Evolutionary conservation across 1,284 basidiomycete genomes (phyloP).

Genomic region (Rhodotorula sp.): DNA sequence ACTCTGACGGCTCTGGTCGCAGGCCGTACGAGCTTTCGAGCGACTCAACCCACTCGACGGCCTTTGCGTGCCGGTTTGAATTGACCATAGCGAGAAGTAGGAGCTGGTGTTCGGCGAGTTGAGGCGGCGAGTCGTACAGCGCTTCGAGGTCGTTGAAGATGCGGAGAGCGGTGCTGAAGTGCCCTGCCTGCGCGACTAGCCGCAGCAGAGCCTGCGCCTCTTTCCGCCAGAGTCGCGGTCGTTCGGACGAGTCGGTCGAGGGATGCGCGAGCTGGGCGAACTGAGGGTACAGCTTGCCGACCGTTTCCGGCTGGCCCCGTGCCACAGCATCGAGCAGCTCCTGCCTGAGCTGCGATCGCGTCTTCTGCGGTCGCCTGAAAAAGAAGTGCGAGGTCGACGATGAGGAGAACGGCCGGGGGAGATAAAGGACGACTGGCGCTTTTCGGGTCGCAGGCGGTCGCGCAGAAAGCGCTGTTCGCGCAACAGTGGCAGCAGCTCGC

Average conservation of each 20-base stretch:
- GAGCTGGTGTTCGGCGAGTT: constrained; percentile 29
- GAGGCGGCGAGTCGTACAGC: constrained; percentile 8
- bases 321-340: constrained; percentile 18
- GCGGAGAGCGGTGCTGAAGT: constrained; percentile 15
- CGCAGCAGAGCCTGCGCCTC: constrained; percentile 26
- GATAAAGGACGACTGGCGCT: not conserved
- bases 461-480: not conserved
- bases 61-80: constrained; percentile 9
- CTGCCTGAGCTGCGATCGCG: constrained; percentile 13
- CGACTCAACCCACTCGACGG: constrained; percentile 29
- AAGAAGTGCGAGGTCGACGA: constrained; percentile 21
- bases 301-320: constrained; percentile 24
- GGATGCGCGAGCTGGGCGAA: constrained; percentile 12
- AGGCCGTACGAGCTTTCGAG: constrained; percentile 14
- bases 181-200: constrained; percentile 27
- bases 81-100: constrained; percentile 18
- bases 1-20: constrained; percentile 22
- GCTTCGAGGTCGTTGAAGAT: constrained; percentile 36
- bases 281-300: constrained; percentile 30
- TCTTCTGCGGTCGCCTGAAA: constrained; percentile 25
- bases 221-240: constrained; percentile 4
- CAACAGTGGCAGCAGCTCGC: constrained; percentile 5
- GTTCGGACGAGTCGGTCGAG: constrained; percentile 8
- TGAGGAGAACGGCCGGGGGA: not conserved
- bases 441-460: not conserved